Evolutionary conservation across 192 early-diverging fungal genomes (phyloP), one percentile per base, ranked within the genome.

Genomic region (Backusella australiensis): DNA sequence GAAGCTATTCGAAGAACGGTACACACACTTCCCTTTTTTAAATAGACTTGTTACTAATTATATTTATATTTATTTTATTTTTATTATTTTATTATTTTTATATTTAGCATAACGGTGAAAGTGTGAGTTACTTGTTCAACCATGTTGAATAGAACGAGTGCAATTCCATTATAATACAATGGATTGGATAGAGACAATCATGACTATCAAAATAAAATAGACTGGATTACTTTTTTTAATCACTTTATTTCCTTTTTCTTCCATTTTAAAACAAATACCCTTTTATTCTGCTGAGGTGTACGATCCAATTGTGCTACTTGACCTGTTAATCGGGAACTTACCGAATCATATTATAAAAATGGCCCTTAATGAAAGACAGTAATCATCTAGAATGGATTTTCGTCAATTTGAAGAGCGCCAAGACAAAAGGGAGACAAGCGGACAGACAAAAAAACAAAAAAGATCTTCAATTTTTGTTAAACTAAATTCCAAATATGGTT

Each of bases 1-100:
- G 96, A 99, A n/a, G 19, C 95, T 9, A 96, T 97, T 80, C 90
- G 94, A 72, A 85, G 95, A 77, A 81, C 76, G 41, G 80, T 81
- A 81, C 15, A 74, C n/a, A 14, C 19, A 39, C 19, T 29, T 46
- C 26, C n/a, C 32, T 65, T 36, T 41, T 59, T 71, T 34, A 63
- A 65, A 17, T 44, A 23, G 29, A 56, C 39, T 46, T 17, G 66
- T 53, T 71, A 63, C 56, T 63, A 63, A 63, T 63, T 63, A 63
- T 63, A 63, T 63, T 63, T 63, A 63, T 63, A 29, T 56, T 63
- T 63, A 63, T 63, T 59, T 23, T 23, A 19, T 63, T 29, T 29
- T 29, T 63, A 63, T 66, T 59, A 15, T 34, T 42, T 49, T 26
- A 53, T 38, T 75, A 15, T 53, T 38, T 44, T 56, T 71, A 34